Percentiles rank a stretch among this genome's conserved stretches.
phyloP scores from a whole-genome alignment of 179 eudicot species.

The Spergularia azorica region DNA sequence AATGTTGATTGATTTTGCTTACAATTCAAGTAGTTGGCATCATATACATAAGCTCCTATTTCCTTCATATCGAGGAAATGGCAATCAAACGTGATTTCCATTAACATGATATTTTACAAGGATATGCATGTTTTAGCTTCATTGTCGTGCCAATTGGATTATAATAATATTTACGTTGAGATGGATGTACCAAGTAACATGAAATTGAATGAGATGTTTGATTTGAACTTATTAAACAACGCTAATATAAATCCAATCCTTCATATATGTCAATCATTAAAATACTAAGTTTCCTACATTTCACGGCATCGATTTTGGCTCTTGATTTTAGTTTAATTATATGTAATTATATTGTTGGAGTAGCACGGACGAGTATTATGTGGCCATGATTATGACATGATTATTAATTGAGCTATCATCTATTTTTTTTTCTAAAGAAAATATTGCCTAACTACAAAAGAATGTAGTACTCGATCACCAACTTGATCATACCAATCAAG shows the following conservation, averaged over 20 bases:
- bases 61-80: slow-evolving; percentile 19
- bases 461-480: too few species aligned
- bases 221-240: background rate
- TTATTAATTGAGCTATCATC: background rate
- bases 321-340: background rate
- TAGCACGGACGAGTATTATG: slow-evolving; percentile 13
- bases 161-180: slow-evolving; percentile 1
- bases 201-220: background rate
- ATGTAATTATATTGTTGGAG: slow-evolving; percentile 11
- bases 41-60: background rate
- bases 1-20: slow-evolving; percentile 21
- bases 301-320: slow-evolving; percentile 13
- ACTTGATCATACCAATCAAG: too few species aligned
- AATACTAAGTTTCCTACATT: slow-evolving; percentile 14
- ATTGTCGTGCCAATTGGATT: slow-evolving; percentile 2
- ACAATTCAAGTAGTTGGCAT: slow-evolving; percentile 25
- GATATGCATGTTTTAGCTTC: slow-evolving; percentile 17
- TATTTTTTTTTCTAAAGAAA: too few species aligned
- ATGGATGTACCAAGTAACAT: slow-evolving; percentile 18
- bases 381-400: slow-evolving; percentile 11
- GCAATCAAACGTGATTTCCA: slow-evolving; percentile 30
- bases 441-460: too few species aligned
- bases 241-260: background rate
- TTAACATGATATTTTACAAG: background rate
- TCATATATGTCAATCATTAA: slow-evolving; percentile 9